Evolutionary conservation across 2,329 filamentous ascomycete species (phyloP).

Genomic region (Diaporthe sp.): DNA sequence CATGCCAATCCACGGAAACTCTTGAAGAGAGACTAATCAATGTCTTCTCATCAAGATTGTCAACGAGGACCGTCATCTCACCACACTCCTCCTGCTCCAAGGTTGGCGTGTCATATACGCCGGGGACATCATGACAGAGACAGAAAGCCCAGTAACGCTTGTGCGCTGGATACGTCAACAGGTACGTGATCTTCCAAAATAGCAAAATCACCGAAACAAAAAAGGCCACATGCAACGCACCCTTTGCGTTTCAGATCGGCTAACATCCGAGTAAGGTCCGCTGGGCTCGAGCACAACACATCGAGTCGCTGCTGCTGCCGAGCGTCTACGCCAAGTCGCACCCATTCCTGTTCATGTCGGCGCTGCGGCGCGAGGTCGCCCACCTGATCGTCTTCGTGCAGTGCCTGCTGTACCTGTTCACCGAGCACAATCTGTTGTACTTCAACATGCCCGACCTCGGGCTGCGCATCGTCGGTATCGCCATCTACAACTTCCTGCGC

Average conservation of each 20-base stretch:
- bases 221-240: not conserved
- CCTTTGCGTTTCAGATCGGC: not conserved
- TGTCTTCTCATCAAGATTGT: conserved; percentile 44
- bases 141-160: conserved; percentile 54
- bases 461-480: conserved; percentile 48
- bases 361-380: conserved; percentile 49
- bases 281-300: conserved; percentile 53
- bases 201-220: not conserved
- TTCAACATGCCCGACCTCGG: conserved; percentile 49
- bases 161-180: conserved; percentile 54
- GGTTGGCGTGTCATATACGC: conserved; percentile 53
- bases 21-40: not conserved
- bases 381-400: conserved; percentile 48
- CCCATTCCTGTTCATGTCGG: conserved; percentile 52
- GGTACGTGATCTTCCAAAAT: conserved; percentile 45
- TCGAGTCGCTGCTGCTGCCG: conserved; percentile 53
- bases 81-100: conserved; percentile 51
- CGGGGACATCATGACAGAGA: conserved; percentile 51
- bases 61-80: conserved; percentile 56
- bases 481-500: conserved; percentile 49
- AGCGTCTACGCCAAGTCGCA: conserved; percentile 52
- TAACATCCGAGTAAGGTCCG: conserved; percentile 6
- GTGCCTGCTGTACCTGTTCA: conserved; percentile 50
- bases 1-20: too few relatives aligned
- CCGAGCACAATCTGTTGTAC: conserved; percentile 45